phyloP scores from a whole-genome alignment of 1,284 basidiomycete genomes.

The Thecaphora thlaspeos region DNA sequence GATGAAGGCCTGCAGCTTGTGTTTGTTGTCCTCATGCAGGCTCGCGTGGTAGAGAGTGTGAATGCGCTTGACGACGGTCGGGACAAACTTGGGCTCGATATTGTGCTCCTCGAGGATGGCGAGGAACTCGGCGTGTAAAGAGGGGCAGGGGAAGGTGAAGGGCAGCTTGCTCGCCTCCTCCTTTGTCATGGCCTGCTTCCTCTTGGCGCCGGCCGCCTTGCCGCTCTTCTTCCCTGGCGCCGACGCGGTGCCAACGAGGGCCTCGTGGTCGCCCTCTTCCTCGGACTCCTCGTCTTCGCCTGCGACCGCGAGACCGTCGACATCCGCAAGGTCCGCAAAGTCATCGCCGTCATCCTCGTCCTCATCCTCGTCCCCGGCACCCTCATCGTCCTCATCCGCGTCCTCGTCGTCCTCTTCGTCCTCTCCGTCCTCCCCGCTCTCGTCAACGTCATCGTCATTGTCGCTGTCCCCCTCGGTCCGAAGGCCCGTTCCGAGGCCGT shows the following conservation, averaged over 20 bases:
- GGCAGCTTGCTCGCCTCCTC: constrained; percentile 63
- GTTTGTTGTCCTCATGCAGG: constrained; percentile 84
- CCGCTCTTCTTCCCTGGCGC: constrained; percentile 1
- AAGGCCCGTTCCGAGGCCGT: constrained; percentile 47
- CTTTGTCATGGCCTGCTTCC: not conserved
- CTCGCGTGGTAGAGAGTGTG: constrained; percentile 87
- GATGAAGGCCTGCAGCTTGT: constrained; percentile 67
- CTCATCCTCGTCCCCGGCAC: constrained; percentile 51
- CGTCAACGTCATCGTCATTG: constrained; percentile 44
- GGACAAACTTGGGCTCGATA: constrained; percentile 64
- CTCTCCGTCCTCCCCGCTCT: constrained; percentile 47
- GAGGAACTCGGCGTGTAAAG: constrained; percentile 81
- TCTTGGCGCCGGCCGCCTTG: constrained; percentile 1
- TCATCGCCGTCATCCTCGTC: constrained; percentile 60
- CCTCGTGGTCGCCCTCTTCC: constrained; percentile 29
- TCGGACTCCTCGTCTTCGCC: constrained; percentile 50
- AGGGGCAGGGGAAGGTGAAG: constrained; percentile 86
- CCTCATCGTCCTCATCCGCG: constrained; percentile 16
- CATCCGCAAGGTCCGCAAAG: constrained; percentile 43
- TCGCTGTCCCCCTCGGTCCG: constrained; percentile 58
- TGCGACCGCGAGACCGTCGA: constrained; percentile 34
- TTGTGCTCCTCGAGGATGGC: constrained; percentile 72
- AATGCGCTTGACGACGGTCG: constrained; percentile 85
- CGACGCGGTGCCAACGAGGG: constrained; percentile 10
- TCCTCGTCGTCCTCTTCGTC: constrained; percentile 56